phyloP scores from a whole-genome alignment of 2,329 filamentous ascomycete species.

The Neospermospora avenae region DNA sequence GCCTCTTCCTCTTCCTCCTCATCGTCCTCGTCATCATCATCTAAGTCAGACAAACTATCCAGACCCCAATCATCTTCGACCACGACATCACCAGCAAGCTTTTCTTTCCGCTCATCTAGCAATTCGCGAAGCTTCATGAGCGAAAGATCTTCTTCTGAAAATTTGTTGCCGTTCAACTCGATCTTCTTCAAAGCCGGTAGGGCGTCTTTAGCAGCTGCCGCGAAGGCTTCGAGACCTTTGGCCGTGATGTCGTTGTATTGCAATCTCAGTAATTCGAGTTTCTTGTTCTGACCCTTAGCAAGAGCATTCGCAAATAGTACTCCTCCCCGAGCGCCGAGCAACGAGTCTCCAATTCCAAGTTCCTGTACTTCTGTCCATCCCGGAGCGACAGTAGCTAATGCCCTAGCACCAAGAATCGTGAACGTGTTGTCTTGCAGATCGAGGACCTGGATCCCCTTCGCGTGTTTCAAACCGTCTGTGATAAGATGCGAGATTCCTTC shows the following conservation, averaged over 20 bases:
- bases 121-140: constrained; percentile 67
- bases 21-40: constrained; percentile 67
- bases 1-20: constrained; percentile 58
- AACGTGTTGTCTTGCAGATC: constrained; percentile 99
- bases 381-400: constrained; percentile 70
- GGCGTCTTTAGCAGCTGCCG: constrained; percentile 61
- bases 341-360: constrained; percentile 84
- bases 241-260: constrained; percentile 94
- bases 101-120: constrained; percentile 75
- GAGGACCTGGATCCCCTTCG: constrained; percentile 66
- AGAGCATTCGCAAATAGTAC: constrained; percentile 71
- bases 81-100: constrained; percentile 60
- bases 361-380: constrained; percentile 76
- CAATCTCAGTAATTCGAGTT: constrained; percentile 76
- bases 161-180: constrained; percentile 95
- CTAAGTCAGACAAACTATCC: constrained; percentile 80
- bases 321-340: constrained; percentile 75
- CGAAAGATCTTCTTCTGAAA: constrained; percentile 76
- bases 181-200: constrained; percentile 79
- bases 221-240: constrained; percentile 68
- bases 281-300: constrained; percentile 69
- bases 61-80: constrained; percentile 81
- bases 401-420: constrained; percentile 73
- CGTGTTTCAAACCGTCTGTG: constrained; percentile 71
- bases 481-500: constrained; percentile 85